Conservation (phyloP, 1,284 basidiomycete species). For the Salmacisia buchloeana region DNA sequence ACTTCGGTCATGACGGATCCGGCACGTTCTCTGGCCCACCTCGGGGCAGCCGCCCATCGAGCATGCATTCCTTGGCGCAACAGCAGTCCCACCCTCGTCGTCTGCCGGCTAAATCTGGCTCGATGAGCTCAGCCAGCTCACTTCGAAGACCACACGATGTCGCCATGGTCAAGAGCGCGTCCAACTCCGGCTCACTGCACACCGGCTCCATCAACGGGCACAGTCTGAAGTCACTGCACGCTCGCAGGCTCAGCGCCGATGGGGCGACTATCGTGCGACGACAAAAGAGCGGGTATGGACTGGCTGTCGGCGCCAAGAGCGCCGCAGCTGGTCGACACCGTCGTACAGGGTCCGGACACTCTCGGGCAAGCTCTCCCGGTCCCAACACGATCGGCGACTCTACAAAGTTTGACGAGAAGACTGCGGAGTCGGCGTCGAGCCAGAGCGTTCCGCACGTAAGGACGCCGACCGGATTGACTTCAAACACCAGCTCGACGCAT, state of each 20-base stretch:
- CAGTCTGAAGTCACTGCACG: constrained; percentile 12
- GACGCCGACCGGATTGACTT: too few relatives aligned
- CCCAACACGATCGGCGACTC: constrained; percentile 5
- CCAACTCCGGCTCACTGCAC: not conserved
- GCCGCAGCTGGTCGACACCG: constrained; percentile 2
- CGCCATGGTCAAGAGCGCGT: not conserved
- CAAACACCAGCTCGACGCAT: too few relatives aligned
- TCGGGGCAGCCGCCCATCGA: constrained; percentile 30
- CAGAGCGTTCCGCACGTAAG: too few relatives aligned
- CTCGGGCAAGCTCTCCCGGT: constrained; percentile 8
- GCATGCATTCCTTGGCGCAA: constrained; percentile 26
- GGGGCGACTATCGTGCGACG: constrained; percentile 34
- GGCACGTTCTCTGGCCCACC: constrained; percentile 10
- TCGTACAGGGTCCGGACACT: constrained; percentile 10
- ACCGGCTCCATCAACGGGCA: constrained; percentile 1
- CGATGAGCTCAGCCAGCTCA: constrained; percentile 30
- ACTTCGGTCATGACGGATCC: constrained; percentile 11
- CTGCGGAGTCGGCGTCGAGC: not conserved
- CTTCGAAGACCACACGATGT: not conserved
- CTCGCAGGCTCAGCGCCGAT: constrained; percentile 25
- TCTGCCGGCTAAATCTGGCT: constrained; percentile 31
- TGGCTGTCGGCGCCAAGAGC: not conserved
- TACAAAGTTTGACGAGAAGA: not conserved
- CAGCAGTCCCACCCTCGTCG: constrained; percentile 15
- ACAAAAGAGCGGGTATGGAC: constrained; percentile 14